Evolutionary conservation across 768 basidiomycete species (phyloP), one percentile per base, ranked within the genome.

Genomic region (Auriscalpium microsporum): DNA sequence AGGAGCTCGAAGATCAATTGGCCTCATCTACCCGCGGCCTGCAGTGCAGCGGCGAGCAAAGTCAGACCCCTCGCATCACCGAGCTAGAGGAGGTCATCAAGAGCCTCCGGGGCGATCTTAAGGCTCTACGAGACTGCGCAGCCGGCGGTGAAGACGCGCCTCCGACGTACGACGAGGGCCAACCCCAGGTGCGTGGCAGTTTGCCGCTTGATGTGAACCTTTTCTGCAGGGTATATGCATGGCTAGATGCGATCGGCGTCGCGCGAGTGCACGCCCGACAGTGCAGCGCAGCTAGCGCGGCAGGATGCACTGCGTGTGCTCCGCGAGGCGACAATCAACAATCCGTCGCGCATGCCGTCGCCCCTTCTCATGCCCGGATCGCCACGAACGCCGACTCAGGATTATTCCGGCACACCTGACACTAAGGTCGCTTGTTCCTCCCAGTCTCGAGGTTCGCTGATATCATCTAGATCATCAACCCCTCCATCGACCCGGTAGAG

Each of bases 51-150:
- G 23, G 10, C 13, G 40, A 40, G 9, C 17, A n/a, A 4, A 37
- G 33, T 33, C 57, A 48, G 13, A 21, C n/a, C 16, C 2, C 16
- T n/a, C 28, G 77, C 66, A 70, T 75, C 55, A 54, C 63, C 46
- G 63, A 63, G 5, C 64, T 79, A 10, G 71, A 78, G 8, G 68
- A 70, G 14, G 68, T 72, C 21, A 28, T 44, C 10, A 37, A 45
- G 52, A n/a, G 21, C 14, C 52, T 52, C n/a, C 38, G 37, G 9
- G 42, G 45, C 14, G 52, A 52, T 44, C 64, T 76, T 10, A 65
- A 68, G 54, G 57, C 63, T 28, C 44, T 72, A 53, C 69, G 69
- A 58, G 69, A 65, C 44, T 42, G 49, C 40, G 46, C 50, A 8
- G 42, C 49, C n/a, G 45, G 52, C 11, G 47, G 55, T 16, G 53